Evolutionary conservation across 495 filamentous ascomycete species (phyloP).

Genomic region (Chaetomium tenue): DNA sequence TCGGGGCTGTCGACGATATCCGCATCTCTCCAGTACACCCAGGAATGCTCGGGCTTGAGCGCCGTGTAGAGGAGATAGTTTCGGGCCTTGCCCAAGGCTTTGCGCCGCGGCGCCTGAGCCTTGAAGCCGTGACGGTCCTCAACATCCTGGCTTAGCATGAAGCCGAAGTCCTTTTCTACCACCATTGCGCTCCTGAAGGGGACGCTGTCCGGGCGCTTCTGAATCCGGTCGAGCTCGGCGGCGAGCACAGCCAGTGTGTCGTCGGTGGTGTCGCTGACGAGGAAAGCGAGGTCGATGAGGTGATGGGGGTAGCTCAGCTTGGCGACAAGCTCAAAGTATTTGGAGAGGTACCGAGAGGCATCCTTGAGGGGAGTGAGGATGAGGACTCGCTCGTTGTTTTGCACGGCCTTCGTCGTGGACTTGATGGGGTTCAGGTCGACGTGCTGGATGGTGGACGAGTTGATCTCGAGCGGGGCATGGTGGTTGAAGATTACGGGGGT

Average conservation of each 20-base stretch:
- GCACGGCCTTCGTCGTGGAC: slow-evolving; percentile 72
- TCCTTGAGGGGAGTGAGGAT: slow-evolving; percentile 93
- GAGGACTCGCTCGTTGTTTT: slow-evolving; percentile 85
- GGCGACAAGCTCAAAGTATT: slow-evolving; percentile 91
- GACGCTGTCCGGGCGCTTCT: slow-evolving; percentile 71
- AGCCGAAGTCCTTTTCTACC: slow-evolving; percentile 86
- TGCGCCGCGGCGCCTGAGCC: slow-evolving; percentile 86
- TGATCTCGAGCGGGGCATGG: slow-evolving; percentile 81
- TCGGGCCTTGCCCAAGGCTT: slow-evolving; percentile 82
- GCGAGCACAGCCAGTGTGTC: slow-evolving; percentile 81
- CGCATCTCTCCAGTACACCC: slow-evolving; percentile 99
- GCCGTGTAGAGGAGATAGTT: slow-evolving; percentile 88
- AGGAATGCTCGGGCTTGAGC: slow-evolving; percentile 88
- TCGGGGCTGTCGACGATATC: slow-evolving; percentile 89
- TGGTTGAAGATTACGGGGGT: slow-evolving; percentile 96
- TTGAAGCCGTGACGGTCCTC: slow-evolving; percentile 79
- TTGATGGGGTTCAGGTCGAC: slow-evolving; percentile 83
- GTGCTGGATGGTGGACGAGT: slow-evolving; percentile 70
- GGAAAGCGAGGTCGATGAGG: slow-evolving; percentile 91
- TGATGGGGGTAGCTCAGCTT: slow-evolving; percentile 92
- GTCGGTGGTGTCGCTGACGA: slow-evolving; percentile 86
- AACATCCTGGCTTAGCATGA: slow-evolving; percentile 66
- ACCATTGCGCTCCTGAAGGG: slow-evolving; percentile 82
- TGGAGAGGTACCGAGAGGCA: slow-evolving; percentile 71
- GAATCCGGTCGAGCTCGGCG: slow-evolving; percentile 81